Evolutionary conservation across 495 filamentous ascomycete genomes (phyloP), one percentile per base, ranked within the genome.

Genomic region (Cairneyella variabilis): DNA sequence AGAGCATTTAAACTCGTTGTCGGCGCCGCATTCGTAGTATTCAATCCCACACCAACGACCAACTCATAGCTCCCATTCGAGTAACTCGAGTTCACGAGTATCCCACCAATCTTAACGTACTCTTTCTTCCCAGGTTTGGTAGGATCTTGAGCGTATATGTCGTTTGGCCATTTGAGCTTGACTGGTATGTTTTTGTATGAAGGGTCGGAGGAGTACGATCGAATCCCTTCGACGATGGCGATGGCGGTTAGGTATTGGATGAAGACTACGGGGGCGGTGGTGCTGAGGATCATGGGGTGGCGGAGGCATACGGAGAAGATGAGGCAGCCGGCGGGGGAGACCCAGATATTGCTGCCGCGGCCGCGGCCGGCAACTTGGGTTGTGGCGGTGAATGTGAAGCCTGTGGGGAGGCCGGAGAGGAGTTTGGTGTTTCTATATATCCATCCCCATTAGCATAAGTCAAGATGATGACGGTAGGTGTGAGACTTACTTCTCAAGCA

Each of bases 111-210:
- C 61, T 99, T 99, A 57, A 91, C 83, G 64, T 90, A 95, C 11
- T 76, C 66, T 28, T 82, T 76, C 25, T 79, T 69, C 23, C 72
- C 69, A 1, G 82, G 73, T 51, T 83, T 75, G 25, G 68, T 69
- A 1, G 90, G 90, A 61, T 91, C 88, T 10, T 79, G 73, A 0
- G 89, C 91, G 65, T 91, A 82, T 85, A 98, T 88, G 65, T 98
- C 93, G 57, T 98, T 98, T 7, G 93, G 93, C 93, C 93, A 98
- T 69, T 98, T 98, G 28, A 98, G 64, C 66, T 89, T 90, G 32
- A 97, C 80, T 8, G 88, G 89, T 26, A 96, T 56, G 0, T 78
- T 69, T 30, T 77, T 73, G 65, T 95, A 97, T 41, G 86, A 84
- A 16, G 69, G 67, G 46, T 79, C 90, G n/a, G n/a, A n/a, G n/a